A percentile compares a stretch with the other conserved stretches of the same genome.
phyloP scores from a whole-genome alignment of 805 yeast species.

The Metschnikowia arizonensis region DNA sequence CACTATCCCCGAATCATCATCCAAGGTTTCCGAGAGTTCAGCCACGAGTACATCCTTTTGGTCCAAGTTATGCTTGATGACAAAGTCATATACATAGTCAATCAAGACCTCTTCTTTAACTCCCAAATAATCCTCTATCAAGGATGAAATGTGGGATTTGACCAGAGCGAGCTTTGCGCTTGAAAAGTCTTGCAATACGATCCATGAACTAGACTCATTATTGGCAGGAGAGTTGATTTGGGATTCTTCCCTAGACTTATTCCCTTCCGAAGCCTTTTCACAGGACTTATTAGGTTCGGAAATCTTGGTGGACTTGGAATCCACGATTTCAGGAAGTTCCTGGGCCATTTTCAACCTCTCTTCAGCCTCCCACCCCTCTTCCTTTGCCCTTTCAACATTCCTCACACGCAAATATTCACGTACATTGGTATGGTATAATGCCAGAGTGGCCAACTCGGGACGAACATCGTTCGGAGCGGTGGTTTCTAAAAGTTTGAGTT shows the following conservation, averaged over 20 bases:
- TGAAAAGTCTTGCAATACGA: background rate
- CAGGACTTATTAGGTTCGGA: too few relatives aligned
- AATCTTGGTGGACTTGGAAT: background rate
- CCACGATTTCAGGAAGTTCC: background rate
- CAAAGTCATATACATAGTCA: slow-evolving; percentile 38
- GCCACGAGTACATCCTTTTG: slow-evolving; percentile 32
- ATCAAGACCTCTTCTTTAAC: slow-evolving; percentile 49
- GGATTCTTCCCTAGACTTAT: too few relatives aligned
- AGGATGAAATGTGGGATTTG: slow-evolving; percentile 34
- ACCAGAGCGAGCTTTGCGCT: slow-evolving; percentile 19
- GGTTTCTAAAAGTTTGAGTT: slow-evolving; percentile 24
- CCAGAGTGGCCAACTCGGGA: slow-evolving; percentile 4
- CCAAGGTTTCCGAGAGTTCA: slow-evolving; percentile 49
- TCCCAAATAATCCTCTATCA: slow-evolving; percentile 52
- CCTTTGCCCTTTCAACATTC: slow-evolving; percentile 32
- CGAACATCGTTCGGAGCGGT: slow-evolving; percentile 1
- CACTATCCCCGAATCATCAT: slow-evolving; percentile 44
- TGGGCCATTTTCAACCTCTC: slow-evolving; percentile 22
- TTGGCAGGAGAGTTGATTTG: too few relatives aligned
- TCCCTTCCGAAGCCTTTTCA: too few relatives aligned
- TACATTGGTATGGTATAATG: slow-evolving; percentile 40
- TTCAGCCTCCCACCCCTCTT: slow-evolving; percentile 39
- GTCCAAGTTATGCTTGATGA: slow-evolving; percentile 29
- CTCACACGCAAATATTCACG: slow-evolving; percentile 42
- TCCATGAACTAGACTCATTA: too few relatives aligned